Evolutionary conservation across 1,284 basidiomycete species (phyloP), one percentile per base, ranked within the genome.

Genomic region (Moesziomyces aphidis): DNA sequence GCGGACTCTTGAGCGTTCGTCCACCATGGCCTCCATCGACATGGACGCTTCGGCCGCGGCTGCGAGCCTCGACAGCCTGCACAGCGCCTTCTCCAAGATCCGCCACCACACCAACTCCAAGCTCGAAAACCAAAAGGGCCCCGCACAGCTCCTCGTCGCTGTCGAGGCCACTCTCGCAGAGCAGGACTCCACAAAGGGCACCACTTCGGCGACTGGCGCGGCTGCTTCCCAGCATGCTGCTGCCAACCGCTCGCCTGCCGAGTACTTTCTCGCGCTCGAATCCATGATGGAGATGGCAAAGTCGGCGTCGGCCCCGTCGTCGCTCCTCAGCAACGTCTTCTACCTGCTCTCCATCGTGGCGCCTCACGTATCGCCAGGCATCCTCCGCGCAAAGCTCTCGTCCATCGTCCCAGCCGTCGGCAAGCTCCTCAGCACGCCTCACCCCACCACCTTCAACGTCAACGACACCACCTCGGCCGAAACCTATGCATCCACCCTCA

Each of bases 101-200:
- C 89, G 96, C 61, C 91, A 92, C 17, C 94, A 97, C 80, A 91
- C 90, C 3, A 89, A 89, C 24, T 96, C 95, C 0, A 89, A 90
- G 28, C 88, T 96, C 22, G 85, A 91, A 1, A 93, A 97, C 83
- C 95, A 98, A 86, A 93, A 93, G 83, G 90, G 92, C 55, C 94
- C 95, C 3, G 97, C 97, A 17, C 91, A 90, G 58, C 90, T 99
- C 22, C 89, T 99, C 47, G 86, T 89, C 60, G 97, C 95, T 19
- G 88, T 99, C 79, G 97, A 99, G 85, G 88, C 90, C 2, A 96
- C 95, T 13, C 89, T 99, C 77, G 87, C 89, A 56, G 92, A 95
- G 76, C 92, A 93, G 73, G 88, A 89, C 87, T 90, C n/a, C 88
- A 19, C 51, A 13, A 50, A 65, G 10, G 61, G 50, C 5, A 58